phyloP scores from a whole-genome alignment of 2,329 filamentous ascomycete species.

The Thielaviopsis euricoi region DNA sequence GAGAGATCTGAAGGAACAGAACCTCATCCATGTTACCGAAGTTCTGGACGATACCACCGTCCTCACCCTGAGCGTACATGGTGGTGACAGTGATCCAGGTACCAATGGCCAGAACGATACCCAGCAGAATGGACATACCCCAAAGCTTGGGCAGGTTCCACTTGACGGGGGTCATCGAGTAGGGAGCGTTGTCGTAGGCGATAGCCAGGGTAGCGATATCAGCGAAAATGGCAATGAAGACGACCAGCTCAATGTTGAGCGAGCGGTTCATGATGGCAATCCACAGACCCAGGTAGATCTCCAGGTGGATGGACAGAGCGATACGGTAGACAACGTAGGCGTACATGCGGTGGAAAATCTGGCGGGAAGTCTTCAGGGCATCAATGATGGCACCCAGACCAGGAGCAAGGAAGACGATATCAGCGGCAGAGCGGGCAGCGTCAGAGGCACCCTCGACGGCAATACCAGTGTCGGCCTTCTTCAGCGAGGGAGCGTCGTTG shows the following conservation, averaged over 20 bases:
- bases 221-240: constrained; percentile 90
- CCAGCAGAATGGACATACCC: constrained; percentile 79
- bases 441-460: constrained; percentile 85
- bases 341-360: constrained; percentile 96
- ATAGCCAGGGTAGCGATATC: constrained; percentile 86
- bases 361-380: constrained; percentile 78
- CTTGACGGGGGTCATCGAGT: constrained; percentile 73
- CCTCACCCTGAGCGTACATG: constrained; percentile 47
- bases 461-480: constrained; percentile 94
- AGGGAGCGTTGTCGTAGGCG: constrained; percentile 84
- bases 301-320: constrained; percentile 75
- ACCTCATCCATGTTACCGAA: constrained; percentile 68
- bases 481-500: constrained; percentile 82
- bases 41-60: constrained; percentile 81
- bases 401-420: constrained; percentile 85
- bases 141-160: constrained; percentile 86
- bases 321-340: constrained; percentile 93
- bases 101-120: constrained; percentile 62
- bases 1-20: constrained; percentile 75
- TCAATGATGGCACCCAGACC: constrained; percentile 87
- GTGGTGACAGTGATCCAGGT: constrained; percentile 84
- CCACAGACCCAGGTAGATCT: constrained; percentile 84
- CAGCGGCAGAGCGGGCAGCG: constrained; percentile 76
- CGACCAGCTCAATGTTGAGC: constrained; percentile 72
- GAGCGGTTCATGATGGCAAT: constrained; percentile 74